Conservation (phyloP, 495 filamentous ascomycete species). For the Cetradonia linearis region DNA sequence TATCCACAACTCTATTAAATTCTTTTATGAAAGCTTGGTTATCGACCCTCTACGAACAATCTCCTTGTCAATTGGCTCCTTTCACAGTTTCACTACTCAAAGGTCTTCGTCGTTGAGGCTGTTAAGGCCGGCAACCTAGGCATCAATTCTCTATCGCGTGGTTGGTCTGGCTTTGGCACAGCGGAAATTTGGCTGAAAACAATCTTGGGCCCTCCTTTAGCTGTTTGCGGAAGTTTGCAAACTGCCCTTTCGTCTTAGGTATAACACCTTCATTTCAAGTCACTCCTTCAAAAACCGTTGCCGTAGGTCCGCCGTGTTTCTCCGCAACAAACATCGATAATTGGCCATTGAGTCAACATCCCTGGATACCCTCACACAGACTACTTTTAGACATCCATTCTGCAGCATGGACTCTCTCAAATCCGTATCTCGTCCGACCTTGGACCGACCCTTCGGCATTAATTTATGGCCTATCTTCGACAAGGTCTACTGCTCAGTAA, state of each 20-base stretch:
- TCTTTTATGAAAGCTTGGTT: neutral
- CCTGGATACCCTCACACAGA: neutral
- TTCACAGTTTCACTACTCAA: neutral
- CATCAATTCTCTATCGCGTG: neutral
- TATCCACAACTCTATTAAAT: neutral
- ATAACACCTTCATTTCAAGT: constrained; percentile 7
- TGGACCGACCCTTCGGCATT: constrained; percentile 88
- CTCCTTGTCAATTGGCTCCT: neutral
- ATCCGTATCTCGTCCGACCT: constrained; percentile 59
- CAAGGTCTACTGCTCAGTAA: constrained; percentile 61
- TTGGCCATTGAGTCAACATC: neutral
- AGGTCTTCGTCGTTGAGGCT: neutral
- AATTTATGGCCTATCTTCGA: constrained; percentile 91
- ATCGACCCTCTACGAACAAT: neutral
- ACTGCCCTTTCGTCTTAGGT: neutral
- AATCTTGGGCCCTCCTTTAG: constrained; percentile 3
- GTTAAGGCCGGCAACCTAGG: neutral
- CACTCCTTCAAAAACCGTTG: constrained; percentile 19
- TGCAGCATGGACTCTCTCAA: constrained; percentile 44
- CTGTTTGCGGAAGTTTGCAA: neutral
- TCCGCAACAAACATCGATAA: constrained; percentile 25
- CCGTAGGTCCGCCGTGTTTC: constrained; percentile 13
- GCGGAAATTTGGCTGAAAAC: constrained; percentile 5
- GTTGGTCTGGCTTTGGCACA: neutral
- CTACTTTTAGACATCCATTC: constrained; percentile 24